These are phyloP conservation scores for Mortierella polycephala DNA, from an alignment of 371 early-diverging fungal species.

Conservation along the genomic window DNA sequence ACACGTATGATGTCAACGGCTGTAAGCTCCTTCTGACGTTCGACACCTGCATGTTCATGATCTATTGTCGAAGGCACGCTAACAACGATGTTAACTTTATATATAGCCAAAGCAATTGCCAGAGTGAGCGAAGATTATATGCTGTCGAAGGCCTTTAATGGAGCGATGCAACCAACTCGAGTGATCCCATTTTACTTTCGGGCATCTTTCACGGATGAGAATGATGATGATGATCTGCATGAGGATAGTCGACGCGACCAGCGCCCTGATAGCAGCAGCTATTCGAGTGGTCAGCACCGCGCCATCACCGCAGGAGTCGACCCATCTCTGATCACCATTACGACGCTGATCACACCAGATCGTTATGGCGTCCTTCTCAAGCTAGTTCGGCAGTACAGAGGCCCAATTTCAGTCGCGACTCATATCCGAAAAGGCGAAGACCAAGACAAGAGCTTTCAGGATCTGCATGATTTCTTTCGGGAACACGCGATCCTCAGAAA, in stretches of 20 bases:
- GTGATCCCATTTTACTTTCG: conserved; percentile 57
- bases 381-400: conserved; percentile 58
- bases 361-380: conserved; percentile 58
- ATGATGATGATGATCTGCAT: conserved; percentile 39
- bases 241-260: conserved; percentile 4
- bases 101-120: conserved; percentile 40
- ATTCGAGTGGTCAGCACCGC: no score
- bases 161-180: conserved; percentile 57
- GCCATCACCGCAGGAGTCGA: conserved; percentile 13
- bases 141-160: conserved; percentile 58
- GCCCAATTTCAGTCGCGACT: conserved; percentile 65
- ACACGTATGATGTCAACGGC: conserved; percentile 26
- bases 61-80: not conserved
- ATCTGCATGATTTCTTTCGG: conserved; percentile 47
- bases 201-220: conserved; percentile 45
- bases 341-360: conserved; percentile 61
- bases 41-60: not conserved
- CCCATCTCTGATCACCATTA: conserved; percentile 52
- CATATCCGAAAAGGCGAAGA: conserved; percentile 60
- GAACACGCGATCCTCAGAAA: conserved; percentile 55
- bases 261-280: not conserved
- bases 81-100: not conserved
- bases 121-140: conserved; percentile 50
- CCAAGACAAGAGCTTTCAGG: conserved; percentile 45
- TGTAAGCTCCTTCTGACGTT: conserved; percentile 17